Conservation (phyloP, 176 grass and related monocot genomes). For the Carex kokanica region DNA sequence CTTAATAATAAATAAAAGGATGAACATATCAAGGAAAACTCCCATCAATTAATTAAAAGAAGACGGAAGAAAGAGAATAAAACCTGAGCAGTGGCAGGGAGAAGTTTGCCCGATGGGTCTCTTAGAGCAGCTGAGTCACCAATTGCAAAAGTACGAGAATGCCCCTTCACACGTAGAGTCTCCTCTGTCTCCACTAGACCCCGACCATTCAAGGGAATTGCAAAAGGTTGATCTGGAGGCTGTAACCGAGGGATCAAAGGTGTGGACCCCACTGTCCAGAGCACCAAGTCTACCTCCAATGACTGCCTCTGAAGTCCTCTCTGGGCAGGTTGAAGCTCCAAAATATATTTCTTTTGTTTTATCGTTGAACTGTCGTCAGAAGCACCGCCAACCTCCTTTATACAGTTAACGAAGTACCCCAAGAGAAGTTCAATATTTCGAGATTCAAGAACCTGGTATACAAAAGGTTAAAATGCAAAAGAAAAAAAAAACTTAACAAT, state of each 20-base stretch:
- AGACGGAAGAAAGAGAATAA: neutral
- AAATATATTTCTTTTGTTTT: conserved; percentile 52
- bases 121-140: conserved; percentile 87
- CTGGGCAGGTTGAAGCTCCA: conserved; percentile 84
- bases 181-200: conserved; percentile 94
- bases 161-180: conserved; percentile 84
- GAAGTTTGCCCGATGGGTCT: conserved; percentile 70
- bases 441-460: conserved; percentile 70
- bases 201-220: conserved; percentile 73
- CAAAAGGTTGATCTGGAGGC: conserved; percentile 47
- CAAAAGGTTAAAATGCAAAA: neutral
- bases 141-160: conserved; percentile 84
- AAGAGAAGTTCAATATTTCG: conserved; percentile 82
- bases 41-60: neutral
- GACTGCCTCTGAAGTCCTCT: conserved; percentile 56
- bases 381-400: conserved; percentile 45
- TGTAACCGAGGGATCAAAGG: conserved; percentile 68
- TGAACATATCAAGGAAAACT: neutral
- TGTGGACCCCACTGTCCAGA: conserved; percentile 91
- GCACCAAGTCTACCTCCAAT: conserved; percentile 66
- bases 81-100: conserved; percentile 87
- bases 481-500: conserved; percentile 12
- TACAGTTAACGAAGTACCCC: conserved; percentile 72
- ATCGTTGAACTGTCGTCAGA: conserved; percentile 41
- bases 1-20: neutral